Evolutionary conservation across 257 asterid genomes (phyloP).

Genomic region (Scutellaria baicalensis): DNA sequence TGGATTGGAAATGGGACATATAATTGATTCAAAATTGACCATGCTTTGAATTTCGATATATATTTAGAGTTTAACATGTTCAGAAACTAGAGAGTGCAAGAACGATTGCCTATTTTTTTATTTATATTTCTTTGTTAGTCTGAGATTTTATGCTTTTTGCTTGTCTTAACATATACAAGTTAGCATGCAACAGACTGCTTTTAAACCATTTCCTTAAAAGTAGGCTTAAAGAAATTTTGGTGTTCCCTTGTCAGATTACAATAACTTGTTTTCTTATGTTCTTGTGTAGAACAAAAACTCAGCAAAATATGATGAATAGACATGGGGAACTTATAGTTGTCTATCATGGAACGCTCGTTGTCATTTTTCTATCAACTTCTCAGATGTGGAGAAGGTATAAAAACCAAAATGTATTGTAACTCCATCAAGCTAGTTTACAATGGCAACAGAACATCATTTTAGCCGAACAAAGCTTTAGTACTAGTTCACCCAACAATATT

Average conservation of each 20-base stretch:
- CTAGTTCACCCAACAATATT: neutral
- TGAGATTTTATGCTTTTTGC: neutral
- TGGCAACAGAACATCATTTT: neutral
- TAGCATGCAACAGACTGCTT: no score
- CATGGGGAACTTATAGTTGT: neutral
- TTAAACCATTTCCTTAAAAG: no score
- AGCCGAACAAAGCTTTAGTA: neutral
- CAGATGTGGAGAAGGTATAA: neutral
- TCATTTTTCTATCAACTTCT: neutral
- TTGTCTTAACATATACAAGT: neutral
- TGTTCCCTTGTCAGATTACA: no score
- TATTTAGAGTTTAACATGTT: no score
- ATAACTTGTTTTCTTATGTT: no score
- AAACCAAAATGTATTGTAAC: neutral
- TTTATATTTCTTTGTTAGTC: neutral
- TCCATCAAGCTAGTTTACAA: neutral
- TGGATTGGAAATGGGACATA: neutral
- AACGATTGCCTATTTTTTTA: no score
- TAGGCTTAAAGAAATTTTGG: no score
- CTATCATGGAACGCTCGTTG: neutral
- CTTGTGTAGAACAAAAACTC: no score
- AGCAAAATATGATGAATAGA: no score
- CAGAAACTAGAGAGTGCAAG: neutral
- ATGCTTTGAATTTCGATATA: no score
- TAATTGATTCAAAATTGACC: neutral